Base-by-base conservation (phyloP, 306 rosid species). In the Citrullus colocynthis region DNA sequence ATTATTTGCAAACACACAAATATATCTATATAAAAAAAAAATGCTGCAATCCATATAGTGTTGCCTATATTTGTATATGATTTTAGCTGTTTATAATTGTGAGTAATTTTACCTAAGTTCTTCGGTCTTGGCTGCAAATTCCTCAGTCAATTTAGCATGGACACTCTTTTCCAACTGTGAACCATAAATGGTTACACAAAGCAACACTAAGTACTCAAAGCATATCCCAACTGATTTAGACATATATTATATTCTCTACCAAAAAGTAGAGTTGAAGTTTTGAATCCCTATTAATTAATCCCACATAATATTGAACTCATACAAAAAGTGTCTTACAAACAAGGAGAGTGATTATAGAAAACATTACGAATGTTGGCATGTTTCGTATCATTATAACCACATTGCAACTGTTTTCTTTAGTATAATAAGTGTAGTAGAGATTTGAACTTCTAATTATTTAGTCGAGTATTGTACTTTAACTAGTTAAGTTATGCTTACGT, bases 41-140 rank as follows among this genome's bases (percentile, higher is more conserved):
- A 24, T 48, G 16, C 4, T 48, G 16, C 5, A 48, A 48, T 48
- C 5, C 16, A 12, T 10, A 48, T 12, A 48, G 0, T 3, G 2
- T 11, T 12, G 9, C 52, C 52, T 48, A 48, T 48, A 48, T 48
- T 48, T 48, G 54, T 13, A 48, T 48, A 48, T 48, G 54, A 48
- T 2, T 12, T 48, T 48, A 48, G 54, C 4, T 48, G 54, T 48
- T 48, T 48, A 48, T 13, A 48, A 48, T 54, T 20, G 6, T 54
- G 17, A 74, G 32, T 16, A 58, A 57, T 15, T 11, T 58, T 58
- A 76, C 79, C 64, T 76, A 56, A 76, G 67, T 44, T 76, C 67
- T 42, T 60, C 0, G 61, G 56, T 45, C 28, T 76, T 76, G 65
- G 41, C 36, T 83, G 79, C 83, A 32, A 76, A 52, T 78, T 69